Evolutionary conservation across 495 filamentous ascomycete species (phyloP).

Genomic region (Aspergillus carlsbadensis): DNA sequence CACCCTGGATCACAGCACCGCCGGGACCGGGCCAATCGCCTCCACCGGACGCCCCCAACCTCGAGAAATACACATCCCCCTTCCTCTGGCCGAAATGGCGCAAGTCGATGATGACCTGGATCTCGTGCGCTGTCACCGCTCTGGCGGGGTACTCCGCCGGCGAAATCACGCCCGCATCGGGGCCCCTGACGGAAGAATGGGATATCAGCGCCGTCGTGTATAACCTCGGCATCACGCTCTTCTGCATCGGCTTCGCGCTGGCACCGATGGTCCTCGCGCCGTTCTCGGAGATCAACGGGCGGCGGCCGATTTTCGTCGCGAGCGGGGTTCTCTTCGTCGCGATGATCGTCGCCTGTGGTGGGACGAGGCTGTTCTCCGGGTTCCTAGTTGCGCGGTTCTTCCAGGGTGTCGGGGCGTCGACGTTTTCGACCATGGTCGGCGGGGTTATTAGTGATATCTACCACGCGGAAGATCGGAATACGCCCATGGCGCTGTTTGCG

Average conservation of each 20-base stretch:
- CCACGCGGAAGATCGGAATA: constrained; percentile 74
- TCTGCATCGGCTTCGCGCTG: constrained; percentile 77
- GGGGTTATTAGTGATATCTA: constrained; percentile 91
- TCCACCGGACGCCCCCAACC: constrained; percentile 57
- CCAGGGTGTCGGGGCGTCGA: constrained; percentile 70
- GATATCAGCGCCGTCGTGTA: constrained; percentile 62
- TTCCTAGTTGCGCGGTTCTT: constrained; percentile 78
- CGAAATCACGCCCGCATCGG: constrained; percentile 67
- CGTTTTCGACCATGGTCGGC: constrained; percentile 90
- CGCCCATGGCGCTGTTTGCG: constrained; percentile 86
- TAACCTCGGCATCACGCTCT: constrained; percentile 77
- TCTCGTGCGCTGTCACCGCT: constrained; percentile 73
- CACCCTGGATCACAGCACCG: constrained; percentile 45
- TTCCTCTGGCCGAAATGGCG: constrained; percentile 68
- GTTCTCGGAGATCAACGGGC: constrained; percentile 83
- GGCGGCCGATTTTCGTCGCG: constrained; percentile 75
- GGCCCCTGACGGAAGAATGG: constrained; percentile 62
- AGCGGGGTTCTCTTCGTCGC: constrained; percentile 69
- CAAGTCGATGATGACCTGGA: constrained; percentile 70
- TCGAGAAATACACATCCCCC: constrained; percentile 67
- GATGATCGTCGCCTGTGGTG: constrained; percentile 73
- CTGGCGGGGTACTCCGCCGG: constrained; percentile 82
- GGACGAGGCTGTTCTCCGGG: constrained; percentile 67
- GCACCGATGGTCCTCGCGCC: constrained; percentile 91
- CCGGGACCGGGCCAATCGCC: constrained; percentile 34